Conservation (phyloP, 1,139 yeast species). For the Yamadazyma trypodendri region DNA sequence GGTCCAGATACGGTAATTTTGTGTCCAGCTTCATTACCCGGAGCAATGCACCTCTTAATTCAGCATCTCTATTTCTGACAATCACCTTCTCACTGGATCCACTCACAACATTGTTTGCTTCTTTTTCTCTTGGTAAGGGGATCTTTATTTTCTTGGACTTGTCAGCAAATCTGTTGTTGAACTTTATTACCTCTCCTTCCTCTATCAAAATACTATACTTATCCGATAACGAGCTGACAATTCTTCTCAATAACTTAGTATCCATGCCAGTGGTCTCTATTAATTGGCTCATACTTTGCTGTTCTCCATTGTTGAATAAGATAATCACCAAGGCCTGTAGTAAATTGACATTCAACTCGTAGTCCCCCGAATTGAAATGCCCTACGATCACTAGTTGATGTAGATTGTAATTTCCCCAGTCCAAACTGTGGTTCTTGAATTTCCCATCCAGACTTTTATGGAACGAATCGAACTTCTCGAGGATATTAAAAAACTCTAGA, state of each 20-base stretch:
- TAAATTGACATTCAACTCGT: conserved; percentile 36
- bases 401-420: conserved; percentile 31
- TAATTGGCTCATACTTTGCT: conserved; percentile 20
- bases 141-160: conserved; percentile 29
- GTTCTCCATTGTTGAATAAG: conserved; percentile 26
- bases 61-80: conserved; percentile 26
- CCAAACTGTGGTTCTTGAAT: conserved; percentile 23
- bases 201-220: conserved; percentile 27
- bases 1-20: conserved; percentile 21
- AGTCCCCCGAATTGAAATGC: conserved; percentile 28
- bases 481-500: conserved; percentile 10
- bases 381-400: conserved; percentile 36
- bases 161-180: conserved; percentile 29
- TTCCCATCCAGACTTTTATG: conserved; percentile 20
- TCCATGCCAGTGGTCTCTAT: conserved; percentile 25
- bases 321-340: conserved; percentile 38
- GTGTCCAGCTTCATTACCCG: conserved; percentile 33
- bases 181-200: conserved; percentile 16
- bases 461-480: conserved; percentile 17
- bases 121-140: conserved; percentile 27
- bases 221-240: conserved; percentile 31
- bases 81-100: conserved; percentile 12
- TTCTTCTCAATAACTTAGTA: conserved; percentile 22
- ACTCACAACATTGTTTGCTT: conserved; percentile 7
- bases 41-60: conserved; percentile 28